Conservation (phyloP, 1,139 yeast genomes). For the Wickerhamiella infanticola region DNA sequence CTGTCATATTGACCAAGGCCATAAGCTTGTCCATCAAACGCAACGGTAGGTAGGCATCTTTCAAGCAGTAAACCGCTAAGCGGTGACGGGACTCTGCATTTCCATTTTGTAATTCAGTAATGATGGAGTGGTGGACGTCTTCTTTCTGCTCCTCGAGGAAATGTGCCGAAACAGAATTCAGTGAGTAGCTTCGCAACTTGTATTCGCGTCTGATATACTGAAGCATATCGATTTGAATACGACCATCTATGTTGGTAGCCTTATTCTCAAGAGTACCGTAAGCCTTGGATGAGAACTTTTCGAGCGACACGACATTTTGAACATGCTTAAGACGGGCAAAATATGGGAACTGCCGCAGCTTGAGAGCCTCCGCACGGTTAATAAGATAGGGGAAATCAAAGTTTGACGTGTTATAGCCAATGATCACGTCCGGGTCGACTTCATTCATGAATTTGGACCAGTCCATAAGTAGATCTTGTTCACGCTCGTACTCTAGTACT, state of each 20-base stretch:
- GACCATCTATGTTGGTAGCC: slow-evolving; percentile 82
- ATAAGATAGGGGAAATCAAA: slow-evolving; percentile 89
- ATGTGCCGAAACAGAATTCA: slow-evolving; percentile 90
- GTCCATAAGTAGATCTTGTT: slow-evolving; percentile 62
- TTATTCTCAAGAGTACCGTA: slow-evolving; percentile 93
- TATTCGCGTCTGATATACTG: slow-evolving; percentile 92
- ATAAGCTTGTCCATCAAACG: slow-evolving; percentile 78
- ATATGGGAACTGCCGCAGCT: slow-evolving; percentile 54
- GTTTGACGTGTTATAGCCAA: slow-evolving; percentile 89
- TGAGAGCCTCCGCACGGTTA: slow-evolving; percentile 69
- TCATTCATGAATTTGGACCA: slow-evolving; percentile 79
- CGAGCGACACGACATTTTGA: slow-evolving; percentile 64
- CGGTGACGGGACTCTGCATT: slow-evolving; percentile 84
- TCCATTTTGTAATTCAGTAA: slow-evolving; percentile 88
- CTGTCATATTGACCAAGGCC: slow-evolving; percentile 95
- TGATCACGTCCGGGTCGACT: slow-evolving; percentile 90
- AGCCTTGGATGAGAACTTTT: slow-evolving; percentile 85
- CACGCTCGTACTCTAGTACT: slow-evolving; percentile 59
- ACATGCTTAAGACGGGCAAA: slow-evolving; percentile 62
- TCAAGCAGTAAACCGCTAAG: slow-evolving; percentile 90
- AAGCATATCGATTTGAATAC: slow-evolving; percentile 85
- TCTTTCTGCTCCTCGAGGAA: slow-evolving; percentile 93
- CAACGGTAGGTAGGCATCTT: slow-evolving; percentile 87
- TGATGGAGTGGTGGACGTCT: slow-evolving; percentile 94
- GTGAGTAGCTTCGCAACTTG: slow-evolving; percentile 82